Evolutionary conservation across 768 basidiomycete genomes (phyloP), one percentile per base, ranked within the genome.

Genomic region (Rhodosporidiobolus sp.): DNA sequence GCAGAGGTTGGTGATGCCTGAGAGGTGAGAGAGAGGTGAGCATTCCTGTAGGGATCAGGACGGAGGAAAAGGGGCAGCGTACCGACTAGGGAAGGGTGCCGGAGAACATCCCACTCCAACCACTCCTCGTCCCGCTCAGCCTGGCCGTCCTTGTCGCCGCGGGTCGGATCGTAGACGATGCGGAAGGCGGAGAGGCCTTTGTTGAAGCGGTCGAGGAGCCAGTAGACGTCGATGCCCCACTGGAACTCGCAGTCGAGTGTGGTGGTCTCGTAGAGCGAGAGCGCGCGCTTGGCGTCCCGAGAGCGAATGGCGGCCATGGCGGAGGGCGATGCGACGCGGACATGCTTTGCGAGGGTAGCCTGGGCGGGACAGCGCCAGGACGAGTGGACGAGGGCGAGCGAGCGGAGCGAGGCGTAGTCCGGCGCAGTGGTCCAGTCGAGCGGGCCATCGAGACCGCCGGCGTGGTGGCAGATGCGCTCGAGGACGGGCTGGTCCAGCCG

Each of bases 91-190:
- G 71, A 67, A 9, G 71, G 71, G 52, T 72, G 71, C 43, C 71
- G 61, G 38, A 72, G 28, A 5, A 72, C 58, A 17, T 72, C 71
- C 71, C 71, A 72, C 4, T 52, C 55, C 26, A 72, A 32, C 71
- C 71, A 72, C 19, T 72, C 66, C 26, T 67, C 71, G 57, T 72
- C 71, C 32, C 71, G 34, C n/a, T 72, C 62, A 14, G 55, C 65
- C 56, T 72, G 71, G 8, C 71, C 66, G 57, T 67, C 71, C 20
- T 24, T 6, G 0, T 12, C 16, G 12, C 71, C 71, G 5, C 66
- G 57, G 19, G 59, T 12, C 20, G 66, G 66, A n/a, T 72, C 71
- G 34, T 72, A 72, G 11, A 53, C 53, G 43, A 72, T 52, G 20
- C 57, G 32, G 62, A 72, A 65, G 30, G 61, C 62, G 32, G 34